Conservation (phyloP, 2,329 filamentous ascomycete species). For the Diaporthe velutina region DNA sequence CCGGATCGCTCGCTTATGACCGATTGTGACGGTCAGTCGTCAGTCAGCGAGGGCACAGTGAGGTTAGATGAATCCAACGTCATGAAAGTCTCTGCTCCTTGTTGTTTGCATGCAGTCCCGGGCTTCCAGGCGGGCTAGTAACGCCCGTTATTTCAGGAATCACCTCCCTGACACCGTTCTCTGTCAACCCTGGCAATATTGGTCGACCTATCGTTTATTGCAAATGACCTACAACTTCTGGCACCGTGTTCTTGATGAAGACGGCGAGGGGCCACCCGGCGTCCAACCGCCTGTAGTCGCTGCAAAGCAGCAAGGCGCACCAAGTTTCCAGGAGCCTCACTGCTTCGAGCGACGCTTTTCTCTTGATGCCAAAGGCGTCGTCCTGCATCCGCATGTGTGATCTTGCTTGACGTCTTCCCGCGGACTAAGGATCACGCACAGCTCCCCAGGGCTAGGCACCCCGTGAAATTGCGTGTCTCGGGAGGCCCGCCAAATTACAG, state of each 20-base stretch:
- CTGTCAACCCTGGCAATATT: constrained; percentile 30
- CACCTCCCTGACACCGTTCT: constrained; percentile 22
- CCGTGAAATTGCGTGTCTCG: constrained; percentile 36
- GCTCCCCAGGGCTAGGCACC: constrained; percentile 18
- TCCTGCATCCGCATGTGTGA: not conserved
- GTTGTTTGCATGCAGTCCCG: constrained; percentile 20
- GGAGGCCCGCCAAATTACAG: constrained; percentile 40
- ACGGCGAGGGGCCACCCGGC: not conserved
- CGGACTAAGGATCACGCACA: constrained; percentile 6
- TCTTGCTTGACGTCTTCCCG: not conserved
- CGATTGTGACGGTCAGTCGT: constrained; percentile 37
- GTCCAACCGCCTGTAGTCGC: not conserved
- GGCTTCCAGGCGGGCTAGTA: constrained; percentile 33
- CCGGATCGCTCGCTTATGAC: constrained; percentile 41
- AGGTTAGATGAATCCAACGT: constrained; percentile 31
- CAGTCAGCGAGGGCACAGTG: constrained; percentile 25
- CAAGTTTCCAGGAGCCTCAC: not conserved
- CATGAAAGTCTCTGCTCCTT: constrained; percentile 10
- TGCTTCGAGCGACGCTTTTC: not conserved
- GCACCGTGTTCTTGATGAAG: constrained; percentile 2
- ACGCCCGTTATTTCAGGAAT: constrained; percentile 22
- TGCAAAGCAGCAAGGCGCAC: not conserved
- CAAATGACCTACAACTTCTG: constrained; percentile 5
- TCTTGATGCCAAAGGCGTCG: not conserved
- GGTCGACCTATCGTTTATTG: constrained; percentile 25